phyloP scores from a whole-genome alignment of 345 rosid genomes.

The Citrus trifoliata region DNA sequence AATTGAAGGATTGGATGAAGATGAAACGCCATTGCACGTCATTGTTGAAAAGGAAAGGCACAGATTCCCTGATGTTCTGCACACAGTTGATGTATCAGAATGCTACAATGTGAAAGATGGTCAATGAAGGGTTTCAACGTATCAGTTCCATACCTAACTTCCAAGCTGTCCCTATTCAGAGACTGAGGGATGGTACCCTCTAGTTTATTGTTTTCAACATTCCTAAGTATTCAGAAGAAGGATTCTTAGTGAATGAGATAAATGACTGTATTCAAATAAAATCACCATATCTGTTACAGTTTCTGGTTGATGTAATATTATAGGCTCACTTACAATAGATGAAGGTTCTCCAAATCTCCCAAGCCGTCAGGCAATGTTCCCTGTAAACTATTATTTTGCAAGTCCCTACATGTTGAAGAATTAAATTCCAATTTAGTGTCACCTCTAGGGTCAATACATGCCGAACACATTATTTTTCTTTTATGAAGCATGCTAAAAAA shows the following conservation, averaged over 20 bases:
- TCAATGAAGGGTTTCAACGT: background rate
- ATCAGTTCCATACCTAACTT: conserved; percentile 55
- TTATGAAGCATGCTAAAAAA: background rate
- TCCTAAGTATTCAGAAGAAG: conserved; percentile 35
- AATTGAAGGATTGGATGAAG: conserved; percentile 59
- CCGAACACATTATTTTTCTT: background rate
- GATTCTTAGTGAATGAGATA: background rate
- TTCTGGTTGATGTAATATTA: background rate
- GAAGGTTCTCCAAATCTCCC: conserved; percentile 68
- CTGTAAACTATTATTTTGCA: conserved; percentile 73
- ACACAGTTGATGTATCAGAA: conserved; percentile 13
- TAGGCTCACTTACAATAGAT: conserved; percentile 57
- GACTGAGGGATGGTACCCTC: conserved; percentile 71
- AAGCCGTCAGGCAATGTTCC: conserved; percentile 73
- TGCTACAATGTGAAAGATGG: background rate
- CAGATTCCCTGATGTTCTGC: conserved; percentile 74
- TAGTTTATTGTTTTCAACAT: conserved; percentile 79
- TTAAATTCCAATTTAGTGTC: background rate
- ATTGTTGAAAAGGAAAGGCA: conserved; percentile 70
- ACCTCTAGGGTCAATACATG: background rate
- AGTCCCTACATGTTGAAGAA: conserved; percentile 50
- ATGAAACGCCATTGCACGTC: conserved; percentile 60
- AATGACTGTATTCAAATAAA: background rate
- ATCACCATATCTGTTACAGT: background rate
- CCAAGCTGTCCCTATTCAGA: conserved; percentile 60